Percentiles rank a stretch among this genome's conserved stretches.
These are phyloP conservation scores for Leccinum disarticulatum DNA, from an alignment of 768 basidiomycete genomes.

Conservation along the genomic window DNA sequence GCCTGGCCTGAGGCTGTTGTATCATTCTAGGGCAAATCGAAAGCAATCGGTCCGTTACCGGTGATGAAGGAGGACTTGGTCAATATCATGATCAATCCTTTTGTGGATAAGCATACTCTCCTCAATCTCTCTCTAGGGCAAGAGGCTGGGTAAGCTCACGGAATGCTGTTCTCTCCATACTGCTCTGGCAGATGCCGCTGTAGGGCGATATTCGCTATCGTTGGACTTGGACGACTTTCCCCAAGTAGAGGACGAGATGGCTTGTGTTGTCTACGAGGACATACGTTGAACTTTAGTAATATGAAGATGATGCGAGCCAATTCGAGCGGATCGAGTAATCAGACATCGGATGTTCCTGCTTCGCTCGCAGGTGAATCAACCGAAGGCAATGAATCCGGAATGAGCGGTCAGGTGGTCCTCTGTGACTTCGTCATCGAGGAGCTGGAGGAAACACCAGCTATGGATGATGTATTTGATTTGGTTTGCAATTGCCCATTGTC, in stretches of 20 bases:
- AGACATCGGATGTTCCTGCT: constrained; percentile 2
- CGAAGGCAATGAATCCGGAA: constrained; percentile 10
- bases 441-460: constrained; percentile 10
- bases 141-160: constrained; percentile 58
- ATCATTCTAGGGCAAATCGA: constrained; percentile 49
- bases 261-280: constrained; percentile 43
- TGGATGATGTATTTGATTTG: constrained; percentile 24
- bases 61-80: constrained; percentile 57
- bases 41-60: constrained; percentile 53
- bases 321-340: constrained; percentile 14
- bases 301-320: constrained; percentile 29
- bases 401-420: constrained; percentile 13
- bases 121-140: constrained; percentile 51
- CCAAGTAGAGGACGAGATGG: constrained; percentile 47
- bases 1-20: constrained; percentile 25
- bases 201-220: constrained; percentile 50
- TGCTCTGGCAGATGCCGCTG: constrained; percentile 43
- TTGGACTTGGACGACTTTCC: constrained; percentile 52
- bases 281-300: constrained; percentile 51
- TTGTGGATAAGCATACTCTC: constrained; percentile 56
- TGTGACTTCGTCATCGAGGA: constrained; percentile 21
- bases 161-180: constrained; percentile 48
- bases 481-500: constrained; percentile 14
- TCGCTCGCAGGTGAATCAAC: constrained; percentile 11
- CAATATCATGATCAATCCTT: constrained; percentile 66